Conservation (phyloP, 2,329 filamentous ascomycete species). For the Coniochaeta sp. region DNA sequence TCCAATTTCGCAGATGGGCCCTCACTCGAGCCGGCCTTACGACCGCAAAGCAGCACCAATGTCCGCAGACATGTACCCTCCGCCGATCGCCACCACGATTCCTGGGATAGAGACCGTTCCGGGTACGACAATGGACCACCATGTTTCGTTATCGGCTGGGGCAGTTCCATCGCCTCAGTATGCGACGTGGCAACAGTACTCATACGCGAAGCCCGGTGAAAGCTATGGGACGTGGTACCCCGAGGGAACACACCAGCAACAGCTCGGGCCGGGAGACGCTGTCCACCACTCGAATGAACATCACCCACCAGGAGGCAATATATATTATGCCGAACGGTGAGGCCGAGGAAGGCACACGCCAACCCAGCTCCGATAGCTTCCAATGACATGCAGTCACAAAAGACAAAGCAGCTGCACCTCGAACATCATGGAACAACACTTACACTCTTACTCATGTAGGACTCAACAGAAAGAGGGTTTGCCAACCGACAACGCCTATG, state of each 20-base stretch:
- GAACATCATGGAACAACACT: neutral
- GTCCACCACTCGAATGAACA: slow-evolving; percentile 15
- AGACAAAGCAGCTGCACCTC: neutral
- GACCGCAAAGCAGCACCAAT: slow-evolving; percentile 31
- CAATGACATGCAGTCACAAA: neutral
- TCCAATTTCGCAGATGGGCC: slow-evolving; percentile 26
- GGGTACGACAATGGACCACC: slow-evolving; percentile 24
- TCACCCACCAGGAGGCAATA: slow-evolving; percentile 12
- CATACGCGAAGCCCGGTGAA: slow-evolving; percentile 30
- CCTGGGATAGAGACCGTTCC: slow-evolving; percentile 26
- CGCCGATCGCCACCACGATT: slow-evolving; percentile 28
- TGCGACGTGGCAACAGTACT: slow-evolving; percentile 36
- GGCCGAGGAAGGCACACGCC: neutral
- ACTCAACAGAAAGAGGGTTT: too few species aligned
- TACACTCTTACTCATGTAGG: neutral
- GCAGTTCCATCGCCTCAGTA: slow-evolving; percentile 29
- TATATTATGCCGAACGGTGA: slow-evolving; percentile 26
- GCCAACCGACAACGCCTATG: neutral
- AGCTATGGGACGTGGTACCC: slow-evolving; percentile 31
- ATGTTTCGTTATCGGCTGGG: slow-evolving; percentile 29
- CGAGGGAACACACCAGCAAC: slow-evolving; percentile 14
- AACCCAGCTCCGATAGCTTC: neutral
- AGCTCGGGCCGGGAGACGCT: slow-evolving; percentile 3
- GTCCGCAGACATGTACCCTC: slow-evolving; percentile 26
- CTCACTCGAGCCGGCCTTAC: slow-evolving; percentile 24